Evolutionary conservation across 257 asterid species (phyloP).

Genomic region (Forsythia viridissima): DNA sequence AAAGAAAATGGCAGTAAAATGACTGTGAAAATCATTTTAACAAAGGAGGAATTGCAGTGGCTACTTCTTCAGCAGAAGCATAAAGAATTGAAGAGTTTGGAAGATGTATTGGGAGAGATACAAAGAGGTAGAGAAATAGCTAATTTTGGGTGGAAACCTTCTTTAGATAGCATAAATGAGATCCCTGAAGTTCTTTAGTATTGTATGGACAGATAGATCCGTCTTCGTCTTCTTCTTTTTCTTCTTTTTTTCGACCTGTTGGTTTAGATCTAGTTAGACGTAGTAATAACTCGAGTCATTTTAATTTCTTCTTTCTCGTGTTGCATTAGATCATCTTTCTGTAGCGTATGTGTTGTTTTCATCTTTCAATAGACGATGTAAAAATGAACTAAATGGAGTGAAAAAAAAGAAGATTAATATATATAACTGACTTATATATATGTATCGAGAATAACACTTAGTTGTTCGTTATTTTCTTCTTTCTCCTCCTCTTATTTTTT

Average conservation of each 20-base stretch:
- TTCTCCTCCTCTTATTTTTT: background rate
- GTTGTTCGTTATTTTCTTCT: background rate
- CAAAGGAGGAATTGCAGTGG: constrained; percentile 9
- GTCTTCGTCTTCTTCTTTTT: too few species aligned
- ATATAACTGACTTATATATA: too few species aligned
- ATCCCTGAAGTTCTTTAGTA: background rate
- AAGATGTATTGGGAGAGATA: background rate
- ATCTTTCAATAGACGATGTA: background rate
- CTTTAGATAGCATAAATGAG: constrained; percentile 1
- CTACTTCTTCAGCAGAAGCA: background rate
- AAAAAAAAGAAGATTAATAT: too few species aligned
- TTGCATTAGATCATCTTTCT: too few species aligned
- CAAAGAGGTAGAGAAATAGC: background rate
- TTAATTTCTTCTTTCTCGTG: background rate
- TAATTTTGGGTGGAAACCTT: background rate
- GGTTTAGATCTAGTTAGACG: background rate
- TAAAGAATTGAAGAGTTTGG: background rate
- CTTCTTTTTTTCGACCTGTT: background rate
- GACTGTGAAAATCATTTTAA: background rate
- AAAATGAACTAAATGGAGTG: too few species aligned
- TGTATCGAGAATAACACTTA: too few species aligned
- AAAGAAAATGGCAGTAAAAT: background rate
- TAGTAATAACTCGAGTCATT: background rate
- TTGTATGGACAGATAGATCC: background rate
- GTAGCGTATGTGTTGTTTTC: background rate